Evolutionary conservation across 192 early-diverging fungal species (phyloP).

Genomic region (Helicostylum pulchrum): DNA sequence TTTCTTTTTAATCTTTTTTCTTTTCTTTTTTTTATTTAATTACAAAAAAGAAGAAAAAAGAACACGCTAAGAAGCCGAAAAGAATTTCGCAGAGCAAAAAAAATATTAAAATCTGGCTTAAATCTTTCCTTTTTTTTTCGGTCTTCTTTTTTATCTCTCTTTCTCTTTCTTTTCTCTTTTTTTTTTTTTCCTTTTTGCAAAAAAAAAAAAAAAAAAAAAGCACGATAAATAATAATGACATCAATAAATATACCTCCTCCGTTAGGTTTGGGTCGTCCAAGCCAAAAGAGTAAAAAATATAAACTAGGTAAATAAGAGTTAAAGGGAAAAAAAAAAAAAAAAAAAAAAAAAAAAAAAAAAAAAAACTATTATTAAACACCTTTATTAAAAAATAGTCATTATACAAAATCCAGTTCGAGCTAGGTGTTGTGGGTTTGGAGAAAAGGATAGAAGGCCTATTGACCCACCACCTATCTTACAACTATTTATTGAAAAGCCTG

Average conservation of each 20-base stretch:
- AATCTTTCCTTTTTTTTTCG: background rate
- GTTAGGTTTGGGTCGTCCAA: conserved; percentile 2
- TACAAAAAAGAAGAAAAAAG: background rate
- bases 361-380: background rate
- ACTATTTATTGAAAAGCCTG: conserved; percentile 41
- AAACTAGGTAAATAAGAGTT: conserved; percentile 2
- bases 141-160: too few relatives aligned
- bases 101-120: background rate
- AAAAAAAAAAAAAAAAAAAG: too few relatives aligned
- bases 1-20: conserved; percentile 1
- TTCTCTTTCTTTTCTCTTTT: background rate
- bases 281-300: background rate
- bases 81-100: background rate
- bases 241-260: background rate
- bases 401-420: conserved; percentile 64
- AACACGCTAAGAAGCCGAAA: too few relatives aligned
- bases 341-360: background rate
- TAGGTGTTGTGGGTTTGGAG: conserved; percentile 66
- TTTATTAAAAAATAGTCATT: conserved; percentile 27
- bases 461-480: conserved; percentile 67
- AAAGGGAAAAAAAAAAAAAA: background rate
- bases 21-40: conserved; percentile 1
- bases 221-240: background rate
- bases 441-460: conserved; percentile 64
- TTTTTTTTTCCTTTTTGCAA: too few relatives aligned